These are phyloP conservation scores for Bryoerythrophyllum caledonicum DNA, from an alignment of 225 moss, liverwort and hornwort species.

Conservation along the genomic window DNA sequence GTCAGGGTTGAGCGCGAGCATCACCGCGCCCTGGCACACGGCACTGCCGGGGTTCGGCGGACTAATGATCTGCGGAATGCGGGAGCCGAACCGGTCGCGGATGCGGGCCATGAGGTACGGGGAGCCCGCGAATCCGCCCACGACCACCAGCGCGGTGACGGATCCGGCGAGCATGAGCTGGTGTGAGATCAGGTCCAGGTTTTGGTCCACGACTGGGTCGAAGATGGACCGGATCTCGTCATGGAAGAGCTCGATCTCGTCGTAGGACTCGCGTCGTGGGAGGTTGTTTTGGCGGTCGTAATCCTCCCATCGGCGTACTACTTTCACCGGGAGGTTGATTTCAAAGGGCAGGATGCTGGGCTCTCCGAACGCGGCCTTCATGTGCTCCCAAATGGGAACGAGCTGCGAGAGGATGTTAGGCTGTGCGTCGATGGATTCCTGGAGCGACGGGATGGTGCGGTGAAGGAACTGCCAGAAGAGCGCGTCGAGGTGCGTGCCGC, in stretches of 20 bases:
- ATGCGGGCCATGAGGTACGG: neutral
- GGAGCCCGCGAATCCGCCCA: neutral
- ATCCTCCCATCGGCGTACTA: neutral
- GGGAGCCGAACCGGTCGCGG: neutral
- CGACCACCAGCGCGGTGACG: neutral
- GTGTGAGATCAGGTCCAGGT: neutral
- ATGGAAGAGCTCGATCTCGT: neutral
- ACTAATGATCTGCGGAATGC: neutral
- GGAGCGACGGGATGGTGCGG: neutral
- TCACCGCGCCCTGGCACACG: neutral
- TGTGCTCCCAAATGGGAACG: neutral
- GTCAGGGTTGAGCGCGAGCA: neutral
- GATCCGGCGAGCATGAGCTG: neutral
- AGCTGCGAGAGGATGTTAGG: neutral
- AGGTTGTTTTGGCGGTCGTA: neutral
- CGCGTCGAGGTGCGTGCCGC: neutral
- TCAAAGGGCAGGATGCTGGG: neutral
- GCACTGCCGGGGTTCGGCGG: neutral
- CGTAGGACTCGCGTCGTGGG: neutral
- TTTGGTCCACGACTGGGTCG: neutral
- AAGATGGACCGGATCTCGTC: neutral
- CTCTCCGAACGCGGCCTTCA: neutral
- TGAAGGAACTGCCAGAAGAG: neutral
- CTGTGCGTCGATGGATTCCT: neutral
- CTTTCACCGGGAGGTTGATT: neutral